Evolutionary conservation across 257 asterid genomes (phyloP).

Genomic region (Knoxia roxburghii): DNA sequence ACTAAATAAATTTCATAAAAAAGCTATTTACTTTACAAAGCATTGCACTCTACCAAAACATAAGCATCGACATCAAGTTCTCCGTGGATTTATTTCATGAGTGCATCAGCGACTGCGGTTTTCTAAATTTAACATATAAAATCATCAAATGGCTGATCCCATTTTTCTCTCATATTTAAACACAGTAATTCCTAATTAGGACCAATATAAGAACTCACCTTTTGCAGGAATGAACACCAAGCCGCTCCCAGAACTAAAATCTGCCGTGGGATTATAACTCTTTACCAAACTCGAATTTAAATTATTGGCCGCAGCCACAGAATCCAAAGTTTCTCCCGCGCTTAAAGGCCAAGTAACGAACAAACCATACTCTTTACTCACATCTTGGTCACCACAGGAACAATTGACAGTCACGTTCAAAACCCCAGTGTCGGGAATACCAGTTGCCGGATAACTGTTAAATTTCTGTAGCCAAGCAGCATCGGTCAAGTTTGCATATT

Average conservation of each 20-base stretch:
- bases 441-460: constrained; percentile 35
- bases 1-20: not conserved
- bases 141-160: not conserved
- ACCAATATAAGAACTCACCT: constrained; percentile 36
- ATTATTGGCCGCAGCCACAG: constrained; percentile 46
- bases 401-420: constrained; percentile 69
- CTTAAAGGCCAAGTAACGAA: constrained; percentile 70
- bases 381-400: constrained; percentile 60
- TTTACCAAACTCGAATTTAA: constrained; percentile 40
- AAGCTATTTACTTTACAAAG: not conserved
- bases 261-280: constrained; percentile 51
- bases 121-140: not conserved
- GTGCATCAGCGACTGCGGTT: no score
- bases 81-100: not conserved
- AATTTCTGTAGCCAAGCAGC: constrained; percentile 27
- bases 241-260: constrained; percentile 43
- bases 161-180: not conserved
- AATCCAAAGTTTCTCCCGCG: constrained; percentile 41
- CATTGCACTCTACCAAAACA: not conserved
- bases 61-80: not conserved
- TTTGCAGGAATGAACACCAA: constrained; percentile 64
- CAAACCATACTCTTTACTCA: constrained; percentile 56
- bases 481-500: constrained; percentile 61
- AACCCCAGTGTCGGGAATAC: constrained; percentile 46
- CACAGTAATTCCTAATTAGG: not conserved